A percentile compares a stretch with the other conserved stretches of the same genome.
These are phyloP conservation scores for Pezicula neosporulosa DNA, from an alignment of 2,329 filamentous ascomycete genomes.

Conservation along the genomic window DNA sequence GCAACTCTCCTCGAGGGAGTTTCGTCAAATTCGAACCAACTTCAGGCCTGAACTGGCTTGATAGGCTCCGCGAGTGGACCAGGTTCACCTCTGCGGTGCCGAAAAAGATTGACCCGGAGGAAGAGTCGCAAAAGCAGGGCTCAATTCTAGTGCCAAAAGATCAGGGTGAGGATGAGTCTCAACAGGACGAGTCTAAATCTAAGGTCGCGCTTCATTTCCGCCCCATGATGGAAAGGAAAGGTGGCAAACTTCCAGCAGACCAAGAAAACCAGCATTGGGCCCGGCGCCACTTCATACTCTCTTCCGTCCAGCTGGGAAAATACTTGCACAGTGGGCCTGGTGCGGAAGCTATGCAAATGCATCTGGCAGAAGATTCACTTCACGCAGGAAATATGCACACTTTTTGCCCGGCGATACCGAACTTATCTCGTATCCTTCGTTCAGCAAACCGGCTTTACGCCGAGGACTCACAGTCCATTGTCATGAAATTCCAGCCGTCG, in stretches of 20 bases:
- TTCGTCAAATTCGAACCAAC: conserved; percentile 15
- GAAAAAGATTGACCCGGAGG: neutral
- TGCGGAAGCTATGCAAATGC: neutral
- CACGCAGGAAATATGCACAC: conserved; percentile 4
- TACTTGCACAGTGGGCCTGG: conserved; percentile 14
- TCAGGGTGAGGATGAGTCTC: neutral
- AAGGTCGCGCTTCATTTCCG: too few relatives aligned
- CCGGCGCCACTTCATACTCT: conserved; percentile 11
- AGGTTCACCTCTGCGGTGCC: conserved; percentile 23
- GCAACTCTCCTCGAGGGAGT: conserved; percentile 2
- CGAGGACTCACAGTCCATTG: conserved; percentile 7
- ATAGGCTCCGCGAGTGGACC: conserved; percentile 23
- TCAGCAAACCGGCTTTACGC: neutral
- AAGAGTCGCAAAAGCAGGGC: neutral
- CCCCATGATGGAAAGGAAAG: neutral
- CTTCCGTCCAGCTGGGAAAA: conserved; percentile 20
- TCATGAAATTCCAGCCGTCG: conserved; percentile 25
- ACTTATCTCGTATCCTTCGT: conserved; percentile 15
- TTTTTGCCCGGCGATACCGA: conserved; percentile 21
- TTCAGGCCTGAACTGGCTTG: conserved; percentile 23
- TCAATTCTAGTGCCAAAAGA: neutral
- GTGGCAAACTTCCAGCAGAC: neutral
- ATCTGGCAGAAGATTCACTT: neutral
- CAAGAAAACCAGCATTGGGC: conserved; percentile 7
- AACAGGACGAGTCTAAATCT: too few relatives aligned